Evolutionary conservation across 768 basidiomycete species (phyloP), one percentile per base, ranked within the genome.

Genomic region (Nidularia sp.): DNA sequence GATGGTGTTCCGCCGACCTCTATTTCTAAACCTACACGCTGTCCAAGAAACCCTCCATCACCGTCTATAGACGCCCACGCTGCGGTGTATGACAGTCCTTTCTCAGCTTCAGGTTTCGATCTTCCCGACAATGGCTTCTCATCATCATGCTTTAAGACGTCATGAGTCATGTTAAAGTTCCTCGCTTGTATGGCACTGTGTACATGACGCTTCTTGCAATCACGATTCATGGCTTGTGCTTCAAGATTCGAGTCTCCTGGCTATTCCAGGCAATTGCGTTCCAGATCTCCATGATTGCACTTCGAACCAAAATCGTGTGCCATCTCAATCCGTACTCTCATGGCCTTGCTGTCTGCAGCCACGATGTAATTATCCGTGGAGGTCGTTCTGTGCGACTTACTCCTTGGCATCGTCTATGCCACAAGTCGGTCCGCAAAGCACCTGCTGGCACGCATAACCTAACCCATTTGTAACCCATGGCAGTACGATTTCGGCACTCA

Each of bases 281-380:
- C 60, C 55, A 56, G 52, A 53, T 18, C 41, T 36, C 53, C 52
- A 12, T 34, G 44, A 49, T 50, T 51, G 34, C n/a, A n/a, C 25
- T 45, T 45, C n/a, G 25, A 45, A 45, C 34, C 33, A 33, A 34
- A 48, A n/a, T 48, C 4, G 31, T 31, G 47, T 13, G 33, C n/a
- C 22, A 46, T 46, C 10, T 10, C 3, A 10, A 34, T 25, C 25
- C 33, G 13, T 32, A 25, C 13, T 33, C 31, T 35, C 47, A 35
- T 48, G 47, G 47, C 47, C 7, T 25, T 50, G 13, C 29, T 36
- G 25, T 51, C 55, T 54, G 55, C 56, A 49, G 48, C 56, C 45
- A 48, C 54, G 62, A 59, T 53, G 55, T 62, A 58, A 64, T 59
- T 62, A 55, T 60, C 66, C 65, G 64, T 63, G 61, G 59, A 64